A percentile compares a stretch with the other conserved stretches of the same genome.
phyloP scores from a whole-genome alignment of 352 stramenopile genomes.

The Globisporangium echinulatum region DNA sequence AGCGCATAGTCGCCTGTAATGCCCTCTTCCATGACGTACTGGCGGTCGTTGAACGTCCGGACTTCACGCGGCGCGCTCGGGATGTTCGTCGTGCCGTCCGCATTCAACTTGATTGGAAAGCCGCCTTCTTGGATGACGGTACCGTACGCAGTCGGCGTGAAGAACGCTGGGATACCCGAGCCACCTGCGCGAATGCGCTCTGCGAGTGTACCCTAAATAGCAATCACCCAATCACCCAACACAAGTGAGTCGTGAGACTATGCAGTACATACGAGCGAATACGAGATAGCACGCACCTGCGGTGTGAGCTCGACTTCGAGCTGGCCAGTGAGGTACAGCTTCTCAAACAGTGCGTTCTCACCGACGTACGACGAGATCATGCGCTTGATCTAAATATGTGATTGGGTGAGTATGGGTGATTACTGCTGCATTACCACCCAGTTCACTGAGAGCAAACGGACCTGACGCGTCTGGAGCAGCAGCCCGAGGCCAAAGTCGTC shows the following conservation, averaged over 20 bases:
- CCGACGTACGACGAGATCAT: constrained; percentile 97
- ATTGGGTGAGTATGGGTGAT: too few species aligned
- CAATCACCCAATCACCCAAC: not conserved
- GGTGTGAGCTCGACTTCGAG: constrained; percentile 97
- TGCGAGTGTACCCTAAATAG: constrained; percentile 83
- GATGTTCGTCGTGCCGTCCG: constrained; percentile 63
- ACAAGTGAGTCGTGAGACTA: not conserved
- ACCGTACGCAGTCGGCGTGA: constrained; percentile 92
- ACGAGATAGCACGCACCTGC: constrained; percentile 32
- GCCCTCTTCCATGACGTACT: constrained; percentile 96
- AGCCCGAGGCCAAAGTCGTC: constrained; percentile 92
- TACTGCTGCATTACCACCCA: too few species aligned
- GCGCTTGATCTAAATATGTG: constrained; percentile 79
- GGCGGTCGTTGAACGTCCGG: constrained; percentile 74
- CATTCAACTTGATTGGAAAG: constrained; percentile 72
- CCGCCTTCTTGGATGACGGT: constrained; percentile 88
- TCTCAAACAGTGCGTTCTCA: constrained; percentile 94
- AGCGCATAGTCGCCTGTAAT: constrained; percentile 92
- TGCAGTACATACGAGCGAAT: not conserved
- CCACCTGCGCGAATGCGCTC: constrained; percentile 90
- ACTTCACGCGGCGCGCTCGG: constrained; percentile 62
- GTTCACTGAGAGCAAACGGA: constrained; percentile 8
- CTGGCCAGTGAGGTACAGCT: constrained; percentile 87
- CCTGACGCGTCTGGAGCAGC: constrained; percentile 90
- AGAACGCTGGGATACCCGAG: constrained; percentile 95